phyloP scores from a whole-genome alignment of 2,329 filamentous ascomycete genomes.

The Westerdykella ornata region DNA sequence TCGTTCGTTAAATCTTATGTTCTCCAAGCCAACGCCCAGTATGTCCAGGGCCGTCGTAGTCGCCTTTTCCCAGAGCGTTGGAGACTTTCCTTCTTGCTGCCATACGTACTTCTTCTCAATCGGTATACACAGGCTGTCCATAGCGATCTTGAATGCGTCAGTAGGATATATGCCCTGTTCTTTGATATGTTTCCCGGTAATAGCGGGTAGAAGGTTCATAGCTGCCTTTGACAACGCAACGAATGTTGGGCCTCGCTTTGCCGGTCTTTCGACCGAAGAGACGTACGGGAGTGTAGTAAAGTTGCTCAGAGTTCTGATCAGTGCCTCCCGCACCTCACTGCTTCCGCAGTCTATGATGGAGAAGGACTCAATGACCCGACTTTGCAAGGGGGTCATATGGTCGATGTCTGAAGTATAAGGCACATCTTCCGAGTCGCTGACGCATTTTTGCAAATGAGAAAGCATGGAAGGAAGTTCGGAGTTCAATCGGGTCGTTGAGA shows the following conservation, averaged over 20 bases:
- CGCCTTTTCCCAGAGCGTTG: slow-evolving; percentile 71
- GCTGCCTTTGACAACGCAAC: slow-evolving; percentile 81
- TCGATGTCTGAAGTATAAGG: slow-evolving; percentile 67
- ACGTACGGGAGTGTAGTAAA: slow-evolving; percentile 65
- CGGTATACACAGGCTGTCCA: slow-evolving; percentile 62
- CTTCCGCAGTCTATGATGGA: slow-evolving; percentile 62
- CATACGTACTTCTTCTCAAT: slow-evolving; percentile 78
- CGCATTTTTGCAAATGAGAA: slow-evolving; percentile 60
- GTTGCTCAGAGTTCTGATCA: slow-evolving; percentile 63
- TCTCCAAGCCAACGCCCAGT: slow-evolving; percentile 54
- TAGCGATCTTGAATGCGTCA: slow-evolving; percentile 57
- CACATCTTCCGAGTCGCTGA: slow-evolving; percentile 62
- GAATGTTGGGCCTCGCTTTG: slow-evolving; percentile 61
- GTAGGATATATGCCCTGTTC: slow-evolving; percentile 64
- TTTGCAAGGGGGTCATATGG: slow-evolving; percentile 65
- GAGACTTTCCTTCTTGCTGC: slow-evolving; percentile 61
- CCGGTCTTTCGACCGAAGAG: slow-evolving; percentile 12
- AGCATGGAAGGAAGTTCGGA: slow-evolving; percentile 62
- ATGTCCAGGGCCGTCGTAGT: slow-evolving; percentile 65
- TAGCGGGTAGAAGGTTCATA: slow-evolving; percentile 61
- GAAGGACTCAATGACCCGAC: slow-evolving; percentile 60
- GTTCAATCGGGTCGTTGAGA: slow-evolving; percentile 60
- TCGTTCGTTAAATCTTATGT: slow-evolving; percentile 15
- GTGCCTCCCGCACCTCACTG: slow-evolving; percentile 56
- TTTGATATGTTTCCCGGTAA: slow-evolving; percentile 54